Evolutionary conservation across 768 basidiomycete genomes (phyloP).

Genomic region (Pulveroboletus sp.): DNA sequence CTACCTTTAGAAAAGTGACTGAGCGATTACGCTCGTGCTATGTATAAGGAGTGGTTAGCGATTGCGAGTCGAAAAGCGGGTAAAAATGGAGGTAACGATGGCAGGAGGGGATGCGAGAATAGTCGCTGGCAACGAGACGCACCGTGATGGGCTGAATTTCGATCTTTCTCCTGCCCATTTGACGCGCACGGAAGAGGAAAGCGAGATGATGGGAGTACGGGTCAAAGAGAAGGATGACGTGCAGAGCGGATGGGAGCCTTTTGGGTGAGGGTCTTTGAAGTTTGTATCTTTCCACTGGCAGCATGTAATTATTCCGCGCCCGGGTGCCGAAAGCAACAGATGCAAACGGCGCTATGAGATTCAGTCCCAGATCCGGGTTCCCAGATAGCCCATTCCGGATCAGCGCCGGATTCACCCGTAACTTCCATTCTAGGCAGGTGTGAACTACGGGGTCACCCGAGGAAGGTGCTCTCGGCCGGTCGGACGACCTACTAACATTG

Average conservation of each 20-base stretch:
- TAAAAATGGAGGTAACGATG: conserved; percentile 31
- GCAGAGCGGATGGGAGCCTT: conserved; percentile 31
- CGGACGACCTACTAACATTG: not conserved
- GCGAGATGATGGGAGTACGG: conserved; percentile 22
- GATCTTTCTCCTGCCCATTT: conserved; percentile 76
- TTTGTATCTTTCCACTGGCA: conserved; percentile 33
- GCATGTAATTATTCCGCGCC: conserved; percentile 38
- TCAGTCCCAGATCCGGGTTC: conserved; percentile 27
- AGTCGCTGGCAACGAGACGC: conserved; percentile 33
- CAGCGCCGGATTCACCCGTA: conserved; percentile 23
- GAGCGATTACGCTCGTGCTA: conserved; percentile 91
- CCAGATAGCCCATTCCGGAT: conserved; percentile 25
- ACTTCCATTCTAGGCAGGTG: not conserved
- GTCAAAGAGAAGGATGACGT: conserved; percentile 15
- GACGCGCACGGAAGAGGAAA: not conserved
- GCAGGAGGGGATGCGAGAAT: conserved; percentile 17
- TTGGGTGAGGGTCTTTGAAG: conserved; percentile 30
- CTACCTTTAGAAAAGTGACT: conserved; percentile 86
- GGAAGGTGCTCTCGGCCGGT: too few relatives aligned
- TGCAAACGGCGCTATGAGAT: conserved; percentile 36
- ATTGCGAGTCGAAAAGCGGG: conserved; percentile 31
- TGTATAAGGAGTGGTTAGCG: conserved; percentile 40
- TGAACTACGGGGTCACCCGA: conserved; percentile 10
- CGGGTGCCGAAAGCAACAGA: conserved; percentile 36
- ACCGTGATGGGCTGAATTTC: conserved; percentile 80